Conservation (phyloP, 116 monocot species). For the Zostera marina region DNA sequence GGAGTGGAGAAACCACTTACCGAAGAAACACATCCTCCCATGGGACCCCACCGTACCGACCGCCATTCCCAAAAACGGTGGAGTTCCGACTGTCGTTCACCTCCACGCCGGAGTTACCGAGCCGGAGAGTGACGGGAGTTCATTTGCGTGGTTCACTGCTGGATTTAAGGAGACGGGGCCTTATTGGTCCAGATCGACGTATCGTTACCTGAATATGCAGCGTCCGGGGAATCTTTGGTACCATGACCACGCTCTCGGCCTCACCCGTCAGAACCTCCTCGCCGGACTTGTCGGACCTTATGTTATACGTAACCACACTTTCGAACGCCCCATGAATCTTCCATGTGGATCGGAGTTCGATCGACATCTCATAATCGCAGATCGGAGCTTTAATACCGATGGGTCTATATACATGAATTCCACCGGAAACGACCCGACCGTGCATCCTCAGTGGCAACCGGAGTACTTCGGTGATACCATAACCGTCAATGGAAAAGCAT, state of each 20-base stretch:
- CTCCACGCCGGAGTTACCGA: conserved; percentile 13
- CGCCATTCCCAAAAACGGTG: conserved; percentile 1
- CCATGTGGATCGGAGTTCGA: conserved; percentile 37
- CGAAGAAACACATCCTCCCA: conserved; percentile 21
- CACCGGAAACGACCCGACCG: conserved; percentile 54
- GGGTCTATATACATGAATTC: conserved; percentile 76
- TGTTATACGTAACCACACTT: conserved; percentile 21
- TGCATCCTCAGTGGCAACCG: conserved; percentile 95
- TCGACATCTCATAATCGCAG: conserved; percentile 25
- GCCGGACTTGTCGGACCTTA: conserved; percentile 76
- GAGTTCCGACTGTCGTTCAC: conserved; percentile 23
- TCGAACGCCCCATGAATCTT: conserved; percentile 27
- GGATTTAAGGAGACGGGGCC: conserved; percentile 9
- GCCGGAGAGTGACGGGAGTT: conserved; percentile 19
- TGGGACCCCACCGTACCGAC: conserved; percentile 16
- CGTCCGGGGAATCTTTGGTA: conserved; percentile 16
- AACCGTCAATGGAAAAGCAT: conserved; percentile 82
- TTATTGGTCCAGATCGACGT: conserved; percentile 6
- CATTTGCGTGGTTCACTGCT: conserved; percentile 32
- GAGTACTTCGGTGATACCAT: conserved; percentile 76
- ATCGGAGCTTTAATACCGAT: conserved; percentile 42
- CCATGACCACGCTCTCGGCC: conserved; percentile 90
- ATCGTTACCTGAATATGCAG: conserved; percentile 19
- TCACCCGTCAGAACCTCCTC: conserved; percentile 70
- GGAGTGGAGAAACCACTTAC: conserved; percentile 32